phyloP scores from a whole-genome alignment of 768 basidiomycete genomes.

The Rhodotorula graminis region DNA sequence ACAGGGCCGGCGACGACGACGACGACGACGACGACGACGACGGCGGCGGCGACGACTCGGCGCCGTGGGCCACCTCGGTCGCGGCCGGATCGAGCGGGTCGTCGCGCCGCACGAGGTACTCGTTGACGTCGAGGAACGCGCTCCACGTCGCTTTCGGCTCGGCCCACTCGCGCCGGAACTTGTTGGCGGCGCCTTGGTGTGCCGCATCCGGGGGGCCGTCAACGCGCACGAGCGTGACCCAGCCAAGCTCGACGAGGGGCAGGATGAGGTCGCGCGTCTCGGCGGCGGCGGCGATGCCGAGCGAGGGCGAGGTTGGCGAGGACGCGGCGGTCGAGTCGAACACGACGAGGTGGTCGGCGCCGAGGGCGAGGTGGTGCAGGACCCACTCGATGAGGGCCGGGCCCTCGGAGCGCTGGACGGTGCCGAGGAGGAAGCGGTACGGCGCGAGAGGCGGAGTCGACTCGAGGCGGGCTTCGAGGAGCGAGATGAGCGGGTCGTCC shows the following conservation, averaged over 20 bases:
- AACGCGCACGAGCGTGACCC: not conserved
- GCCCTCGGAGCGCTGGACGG: not conserved
- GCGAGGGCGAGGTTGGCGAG: too few relatives aligned
- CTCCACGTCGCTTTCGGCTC: not conserved
- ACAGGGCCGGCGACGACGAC: too few relatives aligned
- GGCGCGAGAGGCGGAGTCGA: not conserved
- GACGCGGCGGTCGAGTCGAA: slow-evolving; percentile 1
- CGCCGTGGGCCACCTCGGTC: too few relatives aligned
- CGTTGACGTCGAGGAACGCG: slow-evolving; percentile 16
- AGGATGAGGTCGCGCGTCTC: not conserved
- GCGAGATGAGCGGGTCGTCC: too few relatives aligned
- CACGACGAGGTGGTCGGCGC: slow-evolving; percentile 11
- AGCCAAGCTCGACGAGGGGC: slow-evolving; percentile 10
- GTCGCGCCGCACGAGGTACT: slow-evolving; percentile 3
- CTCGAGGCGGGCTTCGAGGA: too few relatives aligned
- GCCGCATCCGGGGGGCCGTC: not conserved
- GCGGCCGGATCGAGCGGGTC: too few relatives aligned
- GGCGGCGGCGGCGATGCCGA: too few relatives aligned
- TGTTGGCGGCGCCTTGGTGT: not conserved
- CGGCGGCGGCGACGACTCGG: too few relatives aligned
- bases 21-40: too few relatives aligned
- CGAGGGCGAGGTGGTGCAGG: slow-evolving; percentile 11
- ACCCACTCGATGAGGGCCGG: slow-evolving; percentile 7
- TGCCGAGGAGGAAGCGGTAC: not conserved
- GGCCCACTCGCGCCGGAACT: not conserved